Evolutionary conservation across 805 yeast genomes (phyloP), one percentile per base, ranked within the genome.

Genomic region (Metschnikowia hibisci): DNA sequence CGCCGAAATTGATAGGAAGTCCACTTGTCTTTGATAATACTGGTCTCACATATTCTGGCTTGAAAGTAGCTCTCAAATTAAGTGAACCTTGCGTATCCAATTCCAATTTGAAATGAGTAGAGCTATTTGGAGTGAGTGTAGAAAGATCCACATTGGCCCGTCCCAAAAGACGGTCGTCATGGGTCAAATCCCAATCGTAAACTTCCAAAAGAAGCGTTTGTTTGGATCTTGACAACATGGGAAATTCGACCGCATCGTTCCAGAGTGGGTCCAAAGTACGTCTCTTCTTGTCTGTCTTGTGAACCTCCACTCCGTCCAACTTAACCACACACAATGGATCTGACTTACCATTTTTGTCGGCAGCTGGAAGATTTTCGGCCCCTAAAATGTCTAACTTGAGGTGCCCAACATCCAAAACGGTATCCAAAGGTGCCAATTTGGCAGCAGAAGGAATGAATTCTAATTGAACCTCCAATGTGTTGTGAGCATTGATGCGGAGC

Each of bases 111-210:
- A 82, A 69, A 10, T 70, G 67, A 29, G 76, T 69, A 11, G 71
- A 54, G 32, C 71, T 59, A 20, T 63, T 63, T 2, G 81, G 76
- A n/a, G 67, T 67, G 32, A 85, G 52, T 2, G 69, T 47, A 1
- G 77, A 62, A 13, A 82, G 60, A 51, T 82, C 82, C 28, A 85
- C 48, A 1, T 48, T 50, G 6, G 73, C 76, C 27, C 62, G 53
- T 33, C 90, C 90, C 39, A 86, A 61, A 18, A 72, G 58, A 49
- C 80, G 85, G 61, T 82, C 79, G 40, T 73, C 77, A 49, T 87
- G 90, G 18, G 89, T 76, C 58, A 83, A 72, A 63, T 86, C 93
- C 91, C 91, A 86, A 61, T 86, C 93, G 55, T 65, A 77, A 13
- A 82, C 78, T 34, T 73, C 74, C 18, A 82, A 52, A 27, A 61